Percentiles rank a stretch among this genome's conserved stretches.
These are phyloP conservation scores for Dryas drummondii DNA, from an alignment of 306 rosid species.

Conservation along the genomic window DNA sequence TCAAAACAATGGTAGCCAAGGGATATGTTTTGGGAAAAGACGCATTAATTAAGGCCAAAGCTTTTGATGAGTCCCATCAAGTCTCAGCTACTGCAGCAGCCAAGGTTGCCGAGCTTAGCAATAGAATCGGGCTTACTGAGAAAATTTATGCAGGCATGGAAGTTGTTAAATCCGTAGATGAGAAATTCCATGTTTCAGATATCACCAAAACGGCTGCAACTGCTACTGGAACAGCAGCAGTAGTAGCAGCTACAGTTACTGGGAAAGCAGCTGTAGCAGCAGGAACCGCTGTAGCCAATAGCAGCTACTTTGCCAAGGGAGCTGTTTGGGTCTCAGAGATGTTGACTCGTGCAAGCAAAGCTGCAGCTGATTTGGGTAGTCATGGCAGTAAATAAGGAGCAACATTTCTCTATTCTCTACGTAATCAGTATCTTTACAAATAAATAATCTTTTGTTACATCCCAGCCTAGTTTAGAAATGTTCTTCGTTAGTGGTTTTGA, in stretches of 20 bases:
- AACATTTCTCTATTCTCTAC: not conserved
- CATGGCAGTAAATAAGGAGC: conserved; percentile 20
- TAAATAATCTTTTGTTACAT: not conserved
- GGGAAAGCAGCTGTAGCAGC: conserved; percentile 76
- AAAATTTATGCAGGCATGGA: conserved; percentile 60
- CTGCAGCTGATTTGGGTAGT: conserved; percentile 62
- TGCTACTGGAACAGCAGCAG: conserved; percentile 76
- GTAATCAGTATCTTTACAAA: conserved; percentile 1
- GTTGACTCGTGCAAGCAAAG: conserved; percentile 58
- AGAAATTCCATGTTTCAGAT: conserved; percentile 72
- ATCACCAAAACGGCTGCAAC: conserved; percentile 70
- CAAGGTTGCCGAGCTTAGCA: conserved; percentile 67
- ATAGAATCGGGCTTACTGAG: conserved; percentile 72
- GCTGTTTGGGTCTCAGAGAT: conserved; percentile 69
- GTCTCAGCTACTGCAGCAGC: conserved; percentile 79
- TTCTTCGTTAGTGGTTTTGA: not conserved
- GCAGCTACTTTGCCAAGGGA: conserved; percentile 91
- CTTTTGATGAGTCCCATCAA: conserved; percentile 65
- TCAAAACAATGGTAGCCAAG: conserved; percentile 83
- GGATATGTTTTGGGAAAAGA: conserved; percentile 85
- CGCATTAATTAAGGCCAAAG: conserved; percentile 78
- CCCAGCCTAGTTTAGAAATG: not conserved
- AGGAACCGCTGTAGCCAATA: conserved; percentile 63
- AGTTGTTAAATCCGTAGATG: conserved; percentile 68
- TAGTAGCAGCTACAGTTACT: conserved; percentile 63